Conservation (phyloP, 768 basidiomycete species). For the Roridomyces roridus region DNA sequence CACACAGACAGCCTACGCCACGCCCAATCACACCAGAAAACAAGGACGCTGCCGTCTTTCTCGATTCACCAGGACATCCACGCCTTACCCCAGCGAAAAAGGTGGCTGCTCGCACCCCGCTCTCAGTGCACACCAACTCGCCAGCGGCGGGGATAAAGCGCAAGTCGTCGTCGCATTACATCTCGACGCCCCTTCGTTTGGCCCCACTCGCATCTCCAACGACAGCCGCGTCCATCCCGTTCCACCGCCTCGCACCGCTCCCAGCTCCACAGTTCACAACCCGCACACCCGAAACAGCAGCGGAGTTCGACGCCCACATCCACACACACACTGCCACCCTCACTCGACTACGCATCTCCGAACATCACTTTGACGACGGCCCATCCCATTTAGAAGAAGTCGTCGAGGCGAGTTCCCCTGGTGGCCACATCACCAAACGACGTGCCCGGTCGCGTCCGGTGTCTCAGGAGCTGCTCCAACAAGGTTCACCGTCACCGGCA, state of each 20-base stretch:
- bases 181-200: constrained; percentile 61
- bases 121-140: constrained; percentile 42
- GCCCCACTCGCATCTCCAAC: constrained; percentile 55
- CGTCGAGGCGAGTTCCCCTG: constrained; percentile 74
- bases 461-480: constrained; percentile 63
- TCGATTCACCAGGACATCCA: constrained; percentile 56
- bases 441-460: constrained; percentile 77
- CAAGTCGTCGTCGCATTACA: constrained; percentile 60
- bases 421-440: constrained; percentile 77
- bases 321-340: constrained; percentile 37
- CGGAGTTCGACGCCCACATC: constrained; percentile 37
- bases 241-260: constrained; percentile 42
- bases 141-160: constrained; percentile 62
- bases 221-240: constrained; percentile 41
- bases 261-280: constrained; percentile 39
- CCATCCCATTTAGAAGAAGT: constrained; percentile 53
- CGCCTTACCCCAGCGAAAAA: constrained; percentile 70
- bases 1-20: constrained; percentile 29
- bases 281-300: constrained; percentile 38
- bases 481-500: constrained; percentile 57
- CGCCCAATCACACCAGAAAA: constrained; percentile 56
- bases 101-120: constrained; percentile 45
- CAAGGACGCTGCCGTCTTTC: constrained; percentile 63
- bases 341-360: constrained; percentile 54
- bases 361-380: constrained; percentile 42